A percentile compares a stretch with the other conserved stretches of the same genome.
Evolutionary conservation across 2,329 filamentous ascomycete species (phyloP).

Genomic region (Sporothrix curviconia): DNA sequence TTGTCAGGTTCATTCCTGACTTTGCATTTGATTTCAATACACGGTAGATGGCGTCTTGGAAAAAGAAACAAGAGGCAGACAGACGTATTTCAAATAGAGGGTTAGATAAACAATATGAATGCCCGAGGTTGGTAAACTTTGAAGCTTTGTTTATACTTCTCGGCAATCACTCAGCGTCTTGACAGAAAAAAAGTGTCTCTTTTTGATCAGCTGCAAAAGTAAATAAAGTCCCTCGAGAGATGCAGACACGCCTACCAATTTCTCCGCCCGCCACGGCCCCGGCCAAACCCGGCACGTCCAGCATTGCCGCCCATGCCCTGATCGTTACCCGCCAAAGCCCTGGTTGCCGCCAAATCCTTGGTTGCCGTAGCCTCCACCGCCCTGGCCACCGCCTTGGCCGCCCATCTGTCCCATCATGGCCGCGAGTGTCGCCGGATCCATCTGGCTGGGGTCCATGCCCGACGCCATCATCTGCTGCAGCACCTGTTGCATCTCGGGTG

Average conservation of each 20-base stretch:
- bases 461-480: slow-evolving; percentile 64
- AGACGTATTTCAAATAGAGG: no score
- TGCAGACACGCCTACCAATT: slow-evolving; percentile 16
- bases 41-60: no score
- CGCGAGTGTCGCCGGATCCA: slow-evolving; percentile 53
- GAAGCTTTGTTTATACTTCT: no score
- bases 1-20: no score
- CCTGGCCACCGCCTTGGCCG: slow-evolving; percentile 41
- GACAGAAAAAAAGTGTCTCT: no score
- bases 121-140: no score
- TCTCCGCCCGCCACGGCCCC: slow-evolving; percentile 27
- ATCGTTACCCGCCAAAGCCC: slow-evolving; percentile 35
- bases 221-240: no score
- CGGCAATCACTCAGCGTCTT: no score
- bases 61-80: no score
- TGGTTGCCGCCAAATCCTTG: slow-evolving; percentile 36
- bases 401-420: slow-evolving; percentile 57
- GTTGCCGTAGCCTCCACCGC: slow-evolving; percentile 34
- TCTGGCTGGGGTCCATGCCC: slow-evolving; percentile 60
- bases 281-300: slow-evolving; percentile 23
- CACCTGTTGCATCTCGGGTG: slow-evolving; percentile 61
- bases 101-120: no score
- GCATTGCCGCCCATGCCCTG: slow-evolving; percentile 32
- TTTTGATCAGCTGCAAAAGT: no score
- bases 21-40: no score